These are phyloP conservation scores for Elaeagnus macrophylla DNA, from an alignment of 306 rosid genomes.

Conservation along the genomic window DNA sequence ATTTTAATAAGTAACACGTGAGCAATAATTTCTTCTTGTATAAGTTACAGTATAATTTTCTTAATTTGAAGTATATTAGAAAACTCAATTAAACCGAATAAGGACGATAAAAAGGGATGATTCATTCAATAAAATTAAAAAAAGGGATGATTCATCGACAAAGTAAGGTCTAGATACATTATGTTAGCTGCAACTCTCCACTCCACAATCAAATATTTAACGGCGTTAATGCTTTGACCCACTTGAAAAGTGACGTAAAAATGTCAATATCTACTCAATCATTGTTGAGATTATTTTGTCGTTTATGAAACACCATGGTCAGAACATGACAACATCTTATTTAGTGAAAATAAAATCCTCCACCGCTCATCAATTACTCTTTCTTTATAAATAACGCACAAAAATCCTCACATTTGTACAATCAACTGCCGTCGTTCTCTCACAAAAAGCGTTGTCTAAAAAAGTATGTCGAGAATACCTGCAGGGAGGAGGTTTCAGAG, in stretches of 20 bases:
- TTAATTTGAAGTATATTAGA: not conserved
- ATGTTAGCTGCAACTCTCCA: conserved; percentile 8
- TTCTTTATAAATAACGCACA: not conserved
- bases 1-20: too few species aligned
- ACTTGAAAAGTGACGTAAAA: too few species aligned
- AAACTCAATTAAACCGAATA: not conserved
- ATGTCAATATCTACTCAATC: not conserved
- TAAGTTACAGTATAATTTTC: not conserved
- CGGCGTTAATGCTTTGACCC: too few species aligned
- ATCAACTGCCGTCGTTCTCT: conserved; percentile 1
- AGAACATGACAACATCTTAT: conserved; percentile 17
- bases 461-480: conserved; percentile 21
- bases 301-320: conserved; percentile 32
- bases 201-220: too few species aligned
- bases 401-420: not conserved
- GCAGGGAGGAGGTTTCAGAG: conserved; percentile 51
- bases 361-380: not conserved
- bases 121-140: too few species aligned
- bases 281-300: not conserved
- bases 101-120: conserved; percentile 6
- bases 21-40: too few species aligned
- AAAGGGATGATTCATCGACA: conserved; percentile 14
- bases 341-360: too few species aligned
- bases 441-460: not conserved
- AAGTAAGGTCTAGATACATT: not conserved